These are phyloP conservation scores for Xylaria sp. DNA, from an alignment of 2,329 filamentous ascomycete species.

Conservation along the genomic window DNA sequence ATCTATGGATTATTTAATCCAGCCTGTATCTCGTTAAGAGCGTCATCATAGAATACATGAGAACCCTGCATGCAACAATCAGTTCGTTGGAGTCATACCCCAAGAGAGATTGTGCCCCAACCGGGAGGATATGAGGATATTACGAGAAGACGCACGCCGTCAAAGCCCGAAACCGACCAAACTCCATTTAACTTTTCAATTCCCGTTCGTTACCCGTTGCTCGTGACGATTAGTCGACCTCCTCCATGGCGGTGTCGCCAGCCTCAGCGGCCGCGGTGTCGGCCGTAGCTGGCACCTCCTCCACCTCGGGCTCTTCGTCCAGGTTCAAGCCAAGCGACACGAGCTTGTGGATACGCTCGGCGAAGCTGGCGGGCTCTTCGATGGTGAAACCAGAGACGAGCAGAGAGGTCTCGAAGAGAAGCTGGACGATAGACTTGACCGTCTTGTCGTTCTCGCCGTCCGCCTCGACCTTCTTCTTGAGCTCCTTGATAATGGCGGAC, in stretches of 20 bases:
- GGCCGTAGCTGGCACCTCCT: slow-evolving; percentile 56
- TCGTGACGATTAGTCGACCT: slow-evolving; percentile 80
- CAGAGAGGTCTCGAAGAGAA: slow-evolving; percentile 98
- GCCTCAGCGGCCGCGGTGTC: slow-evolving; percentile 65
- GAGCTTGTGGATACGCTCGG: slow-evolving; percentile 99
- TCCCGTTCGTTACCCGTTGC: slow-evolving; percentile 36
- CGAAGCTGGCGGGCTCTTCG: slow-evolving; percentile 96
- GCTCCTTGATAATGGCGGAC: slow-evolving; percentile 96
- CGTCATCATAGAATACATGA: slow-evolving; percentile 39
- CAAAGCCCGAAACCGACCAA: slow-evolving; percentile 45
- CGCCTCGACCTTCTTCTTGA: slow-evolving; percentile 98
- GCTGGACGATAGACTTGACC: slow-evolving; percentile 98
- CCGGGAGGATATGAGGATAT: slow-evolving; percentile 37
- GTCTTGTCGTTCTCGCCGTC: slow-evolving; percentile 99
- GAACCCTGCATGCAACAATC: slow-evolving; percentile 22
- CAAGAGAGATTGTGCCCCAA: slow-evolving; percentile 18
- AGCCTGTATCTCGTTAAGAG: slow-evolving; percentile 37
- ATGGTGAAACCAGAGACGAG: slow-evolving; percentile 99
- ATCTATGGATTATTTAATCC: slow-evolving; percentile 35
- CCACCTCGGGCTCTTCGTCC: slow-evolving; percentile 85
- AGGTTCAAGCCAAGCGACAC: slow-evolving; percentile 97
- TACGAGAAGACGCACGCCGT: slow-evolving; percentile 36
- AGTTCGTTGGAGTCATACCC: slow-evolving; percentile 15
- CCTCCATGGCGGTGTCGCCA: slow-evolving; percentile 97
- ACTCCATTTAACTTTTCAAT: slow-evolving; percentile 45